Conservation (phyloP, 495 filamentous ascomycete genomes). For the Neurospora tetrasperma region DNA sequence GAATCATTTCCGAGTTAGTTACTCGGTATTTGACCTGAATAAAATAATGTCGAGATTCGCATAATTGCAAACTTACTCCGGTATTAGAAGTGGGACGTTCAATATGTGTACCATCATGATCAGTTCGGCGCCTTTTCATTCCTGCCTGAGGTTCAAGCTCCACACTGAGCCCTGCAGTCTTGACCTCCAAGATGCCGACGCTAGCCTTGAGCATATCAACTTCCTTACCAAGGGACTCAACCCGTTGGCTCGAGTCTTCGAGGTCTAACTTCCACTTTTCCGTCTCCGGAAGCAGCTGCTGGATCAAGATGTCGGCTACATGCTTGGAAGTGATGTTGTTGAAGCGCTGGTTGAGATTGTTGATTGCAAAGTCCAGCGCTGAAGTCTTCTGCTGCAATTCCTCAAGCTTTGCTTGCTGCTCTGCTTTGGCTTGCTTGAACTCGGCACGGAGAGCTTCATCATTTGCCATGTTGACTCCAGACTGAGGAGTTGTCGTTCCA, state of each 20-base stretch:
- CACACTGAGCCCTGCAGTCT: not conserved
- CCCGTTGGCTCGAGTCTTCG: not conserved
- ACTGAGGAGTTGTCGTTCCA: not conserved
- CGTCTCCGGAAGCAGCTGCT: constrained; percentile 6
- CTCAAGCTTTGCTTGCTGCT: not conserved
- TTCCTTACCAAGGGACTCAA: not conserved
- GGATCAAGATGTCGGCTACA: constrained; percentile 17
- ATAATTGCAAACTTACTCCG: not conserved
- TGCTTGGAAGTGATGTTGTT: constrained; percentile 21
- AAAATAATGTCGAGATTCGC: not conserved
- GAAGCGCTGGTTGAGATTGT: constrained; percentile 12
- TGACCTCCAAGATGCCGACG: not conserved
- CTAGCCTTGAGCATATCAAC: not conserved
- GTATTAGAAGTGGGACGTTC: not conserved
- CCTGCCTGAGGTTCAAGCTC: not conserved
- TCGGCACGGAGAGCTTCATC: not conserved
- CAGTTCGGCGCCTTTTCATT: not conserved
- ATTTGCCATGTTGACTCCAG: not conserved
- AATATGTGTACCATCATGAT: not conserved
- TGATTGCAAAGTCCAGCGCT: constrained; percentile 1
- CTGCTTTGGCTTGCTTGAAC: not conserved
- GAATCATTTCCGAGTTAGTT: not conserved
- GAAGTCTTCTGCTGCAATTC: not conserved
- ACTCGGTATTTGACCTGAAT: not conserved
- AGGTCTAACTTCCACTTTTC: not conserved